Evolutionary conservation across 2,329 filamentous ascomycete species (phyloP), one percentile per base, ranked within the genome.

Genomic region (Thelonectria discophora): DNA sequence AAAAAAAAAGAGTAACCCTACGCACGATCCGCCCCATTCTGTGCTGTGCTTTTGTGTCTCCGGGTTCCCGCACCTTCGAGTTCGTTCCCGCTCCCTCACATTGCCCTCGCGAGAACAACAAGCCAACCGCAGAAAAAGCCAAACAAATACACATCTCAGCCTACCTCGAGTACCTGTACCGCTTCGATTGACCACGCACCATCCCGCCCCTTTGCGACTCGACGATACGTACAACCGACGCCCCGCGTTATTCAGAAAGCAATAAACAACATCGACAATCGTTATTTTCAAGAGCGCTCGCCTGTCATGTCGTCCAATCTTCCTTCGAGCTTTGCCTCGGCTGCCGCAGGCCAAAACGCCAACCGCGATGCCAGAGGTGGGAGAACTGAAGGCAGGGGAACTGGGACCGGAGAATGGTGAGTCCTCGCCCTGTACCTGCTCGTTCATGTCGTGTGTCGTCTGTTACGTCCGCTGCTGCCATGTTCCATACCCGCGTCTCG

Each of bases 321-420:
- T 78, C 88, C 90, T 73, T 92, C 91, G 72, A 93, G 90, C 84
- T 94, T 94, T 80, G 91, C 91, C 76, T 93, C 91, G 75, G 91
- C 91, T 73, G 91, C 91, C 70, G 90, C 91, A 76, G 90, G 90
- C 78, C 90, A 92, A 78, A 88, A 84, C 72, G 80, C 82, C 76
- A 88, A 76, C 79, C 86, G 84, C 76, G 86, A 86, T 77, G 76
- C 81, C 71, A 84, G 83, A 80, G 79, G 78, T 79, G 86, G 83
- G 75, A 87, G 84, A 79, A 81, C 76, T 72, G 86, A 86, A 69
- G 81, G 81, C 64, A 83, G 86, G 67, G 82, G 81, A 67, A 77
- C 76, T 76, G 80, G 80, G 68, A 86, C 86, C 77, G 88, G 87
- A 80, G 90, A 93, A 78, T 93, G 90, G 90, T 93, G 84, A 78